phyloP scores from a whole-genome alignment of 305 asterid species.

The Solanum hybrid region DNA sequence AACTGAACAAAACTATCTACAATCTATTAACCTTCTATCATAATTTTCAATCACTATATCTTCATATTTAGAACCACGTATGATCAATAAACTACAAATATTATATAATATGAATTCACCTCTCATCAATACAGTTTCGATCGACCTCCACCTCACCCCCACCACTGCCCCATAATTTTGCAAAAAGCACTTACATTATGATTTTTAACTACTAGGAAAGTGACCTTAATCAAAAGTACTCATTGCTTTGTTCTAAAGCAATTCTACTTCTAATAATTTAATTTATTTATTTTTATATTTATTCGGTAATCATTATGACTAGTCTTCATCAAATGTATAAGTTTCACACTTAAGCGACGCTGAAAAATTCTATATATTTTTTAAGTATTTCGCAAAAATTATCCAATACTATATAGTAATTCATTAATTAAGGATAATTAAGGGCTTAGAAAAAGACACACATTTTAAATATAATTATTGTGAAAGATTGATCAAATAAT shows the following conservation, averaged over 20 bases:
- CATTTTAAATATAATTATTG: neutral
- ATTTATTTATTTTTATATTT: neutral
- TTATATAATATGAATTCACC: fast-evolving
- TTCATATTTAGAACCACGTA: neutral
- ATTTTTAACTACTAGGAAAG: neutral
- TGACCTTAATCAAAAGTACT: neutral
- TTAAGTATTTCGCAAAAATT: neutral
- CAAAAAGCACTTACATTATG: neutral
- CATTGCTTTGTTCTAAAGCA: neutral
- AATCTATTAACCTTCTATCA: neutral
- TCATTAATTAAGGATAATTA: neutral
- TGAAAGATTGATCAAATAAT: neutral
- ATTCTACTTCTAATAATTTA: neutral
- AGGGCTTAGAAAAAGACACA: neutral
- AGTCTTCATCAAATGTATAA: neutral
- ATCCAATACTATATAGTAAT: neutral
- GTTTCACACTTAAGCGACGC: neutral
- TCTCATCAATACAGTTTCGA: neutral
- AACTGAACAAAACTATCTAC: neutral
- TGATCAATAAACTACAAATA: neutral
- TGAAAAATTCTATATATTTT: neutral
- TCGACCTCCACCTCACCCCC: neutral
- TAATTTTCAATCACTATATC: neutral
- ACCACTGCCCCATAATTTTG: neutral
- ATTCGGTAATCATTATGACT: neutral